Conservation (phyloP, 2,329 filamentous ascomycete genomes). For the Aspergillus spinulosporus region DNA sequence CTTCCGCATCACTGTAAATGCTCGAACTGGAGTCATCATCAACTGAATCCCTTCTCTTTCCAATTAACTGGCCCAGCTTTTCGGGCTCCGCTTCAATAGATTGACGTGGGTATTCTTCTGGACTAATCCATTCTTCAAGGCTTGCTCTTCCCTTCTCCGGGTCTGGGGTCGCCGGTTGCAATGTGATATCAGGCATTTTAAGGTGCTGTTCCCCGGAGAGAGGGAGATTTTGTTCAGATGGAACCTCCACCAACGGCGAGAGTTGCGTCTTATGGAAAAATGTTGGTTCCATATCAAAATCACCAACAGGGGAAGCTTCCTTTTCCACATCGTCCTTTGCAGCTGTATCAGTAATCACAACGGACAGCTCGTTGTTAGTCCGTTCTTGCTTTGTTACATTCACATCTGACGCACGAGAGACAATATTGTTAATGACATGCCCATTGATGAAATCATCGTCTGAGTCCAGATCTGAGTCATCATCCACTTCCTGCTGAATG, state of each 20-base stretch:
- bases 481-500: constrained; percentile 27
- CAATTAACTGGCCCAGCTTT: constrained; percentile 2
- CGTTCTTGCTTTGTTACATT: constrained; percentile 5
- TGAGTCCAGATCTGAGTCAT: constrained; percentile 46
- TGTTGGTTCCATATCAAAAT: not conserved
- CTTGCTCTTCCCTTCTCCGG: constrained; percentile 40
- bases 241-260: constrained; percentile 14
- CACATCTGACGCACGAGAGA: constrained; percentile 43
- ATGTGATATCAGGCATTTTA: constrained; percentile 43
- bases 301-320: constrained; percentile 1
- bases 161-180: constrained; percentile 51
- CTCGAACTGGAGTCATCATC: constrained; percentile 47
- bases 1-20: constrained; percentile 50
- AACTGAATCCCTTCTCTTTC: constrained; percentile 15
- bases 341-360: not conserved
- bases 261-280: not conserved
- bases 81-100: constrained; percentile 25
- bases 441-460: constrained; percentile 54
- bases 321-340: constrained; percentile 6
- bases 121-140: constrained; percentile 52
- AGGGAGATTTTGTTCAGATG: constrained; percentile 9
- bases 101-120: constrained; percentile 58
- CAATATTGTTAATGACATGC: constrained; percentile 51
- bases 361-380: not conserved
- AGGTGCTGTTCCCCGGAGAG: constrained; percentile 17